Conservation (phyloP, 208 protist species). For the Borovskyia barvae region DNA sequence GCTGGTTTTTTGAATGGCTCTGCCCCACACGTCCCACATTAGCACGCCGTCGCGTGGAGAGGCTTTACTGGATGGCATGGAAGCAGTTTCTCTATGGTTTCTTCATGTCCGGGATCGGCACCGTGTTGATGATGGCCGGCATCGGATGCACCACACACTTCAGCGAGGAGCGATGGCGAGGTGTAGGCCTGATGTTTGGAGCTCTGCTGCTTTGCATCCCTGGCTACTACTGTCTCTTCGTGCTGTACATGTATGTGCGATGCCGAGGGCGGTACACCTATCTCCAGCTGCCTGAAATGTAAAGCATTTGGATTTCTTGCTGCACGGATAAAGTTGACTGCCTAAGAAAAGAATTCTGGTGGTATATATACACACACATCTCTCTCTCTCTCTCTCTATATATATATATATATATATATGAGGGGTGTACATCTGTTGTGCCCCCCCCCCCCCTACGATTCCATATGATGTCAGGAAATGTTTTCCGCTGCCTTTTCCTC, state of each 20-base stretch:
- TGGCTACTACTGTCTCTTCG: constrained; percentile 70
- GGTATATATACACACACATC: too few relatives aligned
- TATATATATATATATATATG: too few relatives aligned
- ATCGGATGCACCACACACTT: constrained; percentile 21
- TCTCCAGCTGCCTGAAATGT: constrained; percentile 37
- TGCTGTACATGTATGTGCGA: constrained; percentile 59
- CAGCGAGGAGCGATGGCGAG: constrained; percentile 37
- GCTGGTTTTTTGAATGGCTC: constrained; percentile 47
- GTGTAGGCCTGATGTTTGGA: constrained; percentile 39
- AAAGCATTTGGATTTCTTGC: too few relatives aligned
- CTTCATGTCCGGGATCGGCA: constrained; percentile 67
- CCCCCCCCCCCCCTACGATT: too few relatives aligned
- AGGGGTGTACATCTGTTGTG: too few relatives aligned
- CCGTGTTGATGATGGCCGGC: constrained; percentile 40
- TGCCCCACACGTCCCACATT: constrained; percentile 41
- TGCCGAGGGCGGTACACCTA: constrained; percentile 50
- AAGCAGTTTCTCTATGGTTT: constrained; percentile 52
- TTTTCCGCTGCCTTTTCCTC: too few relatives aligned
- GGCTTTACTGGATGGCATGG: constrained; percentile 79
- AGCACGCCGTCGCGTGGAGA: constrained; percentile 56
- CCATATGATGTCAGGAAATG: too few relatives aligned
- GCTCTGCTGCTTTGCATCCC: constrained; percentile 52
- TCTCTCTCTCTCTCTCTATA: too few relatives aligned
- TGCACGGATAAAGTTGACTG: too few relatives aligned
- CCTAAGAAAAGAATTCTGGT: too few relatives aligned